These are phyloP conservation scores for Ogataea paraovalis DNA, from an alignment of 805 yeast species.

Conservation along the genomic window DNA sequence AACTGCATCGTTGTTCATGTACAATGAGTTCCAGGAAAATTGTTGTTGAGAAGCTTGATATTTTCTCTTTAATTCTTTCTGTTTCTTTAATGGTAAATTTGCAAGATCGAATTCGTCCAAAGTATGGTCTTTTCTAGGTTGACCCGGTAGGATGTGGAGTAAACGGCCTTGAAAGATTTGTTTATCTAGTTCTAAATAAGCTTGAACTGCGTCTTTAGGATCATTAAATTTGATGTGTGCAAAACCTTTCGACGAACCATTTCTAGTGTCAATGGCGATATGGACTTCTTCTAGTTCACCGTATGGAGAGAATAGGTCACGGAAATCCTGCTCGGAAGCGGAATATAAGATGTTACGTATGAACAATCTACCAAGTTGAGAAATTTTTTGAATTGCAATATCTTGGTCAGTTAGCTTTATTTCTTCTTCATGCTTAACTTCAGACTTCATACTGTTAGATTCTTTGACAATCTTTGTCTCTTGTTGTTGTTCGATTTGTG, in stretches of 20 bases:
- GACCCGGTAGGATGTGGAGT: constrained; percentile 83
- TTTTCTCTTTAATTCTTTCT: constrained; percentile 76
- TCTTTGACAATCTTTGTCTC: constrained; percentile 11
- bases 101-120: constrained; percentile 88
- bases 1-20: constrained; percentile 87
- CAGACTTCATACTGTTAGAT: neutral
- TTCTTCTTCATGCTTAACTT: constrained; percentile 10
- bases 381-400: constrained; percentile 45
- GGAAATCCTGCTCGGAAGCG: constrained; percentile 76
- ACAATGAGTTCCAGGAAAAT: constrained; percentile 93
- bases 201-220: constrained; percentile 69
- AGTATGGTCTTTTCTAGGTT: constrained; percentile 73
- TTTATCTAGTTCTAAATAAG: constrained; percentile 73
- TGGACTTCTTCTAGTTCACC: constrained; percentile 88
- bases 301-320: constrained; percentile 54
- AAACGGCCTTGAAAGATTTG: constrained; percentile 92
- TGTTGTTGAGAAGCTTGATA: constrained; percentile 81
- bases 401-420: constrained; percentile 40
- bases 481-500: constrained; percentile 4
- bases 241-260: constrained; percentile 89
- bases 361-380: constrained; percentile 76
- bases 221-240: constrained; percentile 76
- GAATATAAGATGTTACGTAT: constrained; percentile 80
- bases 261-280: constrained; percentile 84
- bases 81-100: constrained; percentile 89